Conservation (phyloP, 805 yeast genomes). For the Starmerella gropengiesseri region DNA sequence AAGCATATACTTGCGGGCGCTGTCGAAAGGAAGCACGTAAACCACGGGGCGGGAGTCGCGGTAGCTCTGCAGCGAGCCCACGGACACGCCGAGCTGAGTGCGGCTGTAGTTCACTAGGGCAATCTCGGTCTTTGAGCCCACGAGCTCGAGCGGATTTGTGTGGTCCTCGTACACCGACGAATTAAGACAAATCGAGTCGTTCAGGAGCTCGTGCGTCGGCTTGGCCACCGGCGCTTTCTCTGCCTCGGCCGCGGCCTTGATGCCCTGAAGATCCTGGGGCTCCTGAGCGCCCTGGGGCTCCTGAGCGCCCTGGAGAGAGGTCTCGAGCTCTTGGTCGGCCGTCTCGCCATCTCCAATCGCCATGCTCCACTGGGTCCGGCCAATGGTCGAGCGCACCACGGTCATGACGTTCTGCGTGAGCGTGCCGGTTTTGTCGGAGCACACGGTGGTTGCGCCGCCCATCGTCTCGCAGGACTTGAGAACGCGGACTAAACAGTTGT, state of each 20-base stretch:
- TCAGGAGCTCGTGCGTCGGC: conserved; percentile 25
- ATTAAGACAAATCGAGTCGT: conserved; percentile 60
- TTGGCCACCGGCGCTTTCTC: too few species aligned
- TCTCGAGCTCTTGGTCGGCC: conserved; percentile 3
- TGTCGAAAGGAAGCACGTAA: conserved; percentile 82
- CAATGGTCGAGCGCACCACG: conserved; percentile 63
- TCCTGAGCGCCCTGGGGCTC: not conserved
- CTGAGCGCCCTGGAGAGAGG: conserved; percentile 4
- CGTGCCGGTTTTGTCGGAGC: conserved; percentile 97
- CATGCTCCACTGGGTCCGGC: conserved; percentile 31
- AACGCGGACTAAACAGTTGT: conserved; percentile 90
- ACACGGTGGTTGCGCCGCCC: conserved; percentile 97
- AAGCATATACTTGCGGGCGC: conserved; percentile 88
- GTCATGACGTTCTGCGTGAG: conserved; percentile 89
- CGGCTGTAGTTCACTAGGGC: conserved; percentile 67
- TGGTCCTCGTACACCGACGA: conserved; percentile 75
- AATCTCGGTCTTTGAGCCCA: conserved; percentile 92
- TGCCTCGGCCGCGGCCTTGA: too few species aligned
- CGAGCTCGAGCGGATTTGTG: conserved; percentile 43
- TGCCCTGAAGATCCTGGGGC: not conserved
- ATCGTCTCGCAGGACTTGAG: conserved; percentile 91
- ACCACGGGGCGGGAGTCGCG: conserved; percentile 40
- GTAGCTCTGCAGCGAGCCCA: conserved; percentile 38
- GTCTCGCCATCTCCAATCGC: not conserved
- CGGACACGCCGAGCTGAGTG: conserved; percentile 37